phyloP scores from a whole-genome alignment of 2,329 filamentous ascomycete genomes.

The Sporothrix luriei region DNA sequence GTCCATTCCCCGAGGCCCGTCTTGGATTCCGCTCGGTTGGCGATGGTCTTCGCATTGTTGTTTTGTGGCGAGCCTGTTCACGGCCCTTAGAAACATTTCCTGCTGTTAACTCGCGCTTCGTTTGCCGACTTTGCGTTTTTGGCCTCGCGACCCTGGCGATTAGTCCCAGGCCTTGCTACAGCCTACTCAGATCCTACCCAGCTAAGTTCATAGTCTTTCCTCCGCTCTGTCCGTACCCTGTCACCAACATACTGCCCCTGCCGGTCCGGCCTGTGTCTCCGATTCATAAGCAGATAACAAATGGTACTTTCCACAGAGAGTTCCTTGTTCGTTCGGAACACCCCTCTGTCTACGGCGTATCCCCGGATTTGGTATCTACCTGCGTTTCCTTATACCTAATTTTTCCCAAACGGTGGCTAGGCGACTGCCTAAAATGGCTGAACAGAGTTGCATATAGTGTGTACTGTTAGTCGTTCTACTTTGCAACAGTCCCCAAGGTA shows the following conservation, averaged over 20 bases:
- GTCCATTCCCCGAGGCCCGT: not conserved
- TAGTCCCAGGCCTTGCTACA: too few relatives aligned
- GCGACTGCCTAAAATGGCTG: too few relatives aligned
- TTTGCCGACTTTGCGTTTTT: not conserved
- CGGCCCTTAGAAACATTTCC: not conserved
- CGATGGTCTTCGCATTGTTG: not conserved
- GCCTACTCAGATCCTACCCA: not conserved
- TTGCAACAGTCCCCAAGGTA: too few relatives aligned
- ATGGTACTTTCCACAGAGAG: not conserved
- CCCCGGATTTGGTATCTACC: too few relatives aligned
- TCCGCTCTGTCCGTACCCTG: not conserved
- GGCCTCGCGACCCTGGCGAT: not conserved
- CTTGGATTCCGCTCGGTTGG: not conserved
- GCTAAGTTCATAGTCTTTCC: too few relatives aligned
- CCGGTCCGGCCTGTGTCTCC: not conserved
- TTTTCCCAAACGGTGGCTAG: too few relatives aligned
- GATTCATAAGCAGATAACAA: conserved; percentile 19
- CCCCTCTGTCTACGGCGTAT: too few relatives aligned
- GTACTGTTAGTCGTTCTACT: too few relatives aligned
- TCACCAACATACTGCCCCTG: not conserved
- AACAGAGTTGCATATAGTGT: too few relatives aligned
- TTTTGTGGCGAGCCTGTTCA: not conserved
- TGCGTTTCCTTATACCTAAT: too few relatives aligned
- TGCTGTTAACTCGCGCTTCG: not conserved
- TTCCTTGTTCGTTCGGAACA: too few relatives aligned